Evolutionary conservation across 768 basidiomycete species (phyloP).

Genomic region (Panaeolus papilionaceus): DNA sequence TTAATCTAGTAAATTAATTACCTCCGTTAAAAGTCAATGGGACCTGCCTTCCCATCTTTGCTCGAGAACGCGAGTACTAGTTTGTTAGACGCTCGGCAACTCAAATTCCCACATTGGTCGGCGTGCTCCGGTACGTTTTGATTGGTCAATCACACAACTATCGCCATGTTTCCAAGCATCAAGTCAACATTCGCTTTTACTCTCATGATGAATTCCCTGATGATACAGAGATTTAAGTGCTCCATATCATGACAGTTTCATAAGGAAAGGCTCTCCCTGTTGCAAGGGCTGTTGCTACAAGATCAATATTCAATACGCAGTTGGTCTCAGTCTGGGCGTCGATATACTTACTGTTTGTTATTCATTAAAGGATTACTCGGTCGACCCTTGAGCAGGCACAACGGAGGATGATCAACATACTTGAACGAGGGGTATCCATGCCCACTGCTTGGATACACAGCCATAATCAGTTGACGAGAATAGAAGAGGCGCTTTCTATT

Average conservation of each 20-base stretch:
- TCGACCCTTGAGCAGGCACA: background rate
- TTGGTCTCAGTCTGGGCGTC: background rate
- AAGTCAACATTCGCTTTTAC: background rate
- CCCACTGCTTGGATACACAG: background rate
- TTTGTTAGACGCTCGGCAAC: slow-evolving; percentile 2
- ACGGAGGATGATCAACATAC: background rate
- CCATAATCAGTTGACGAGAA: background rate
- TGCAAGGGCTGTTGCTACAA: background rate
- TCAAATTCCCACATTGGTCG: background rate
- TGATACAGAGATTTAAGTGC: background rate
- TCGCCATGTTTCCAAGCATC: slow-evolving; percentile 1
- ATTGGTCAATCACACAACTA: slow-evolving; percentile 12
- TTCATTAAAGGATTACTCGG: too few species aligned
- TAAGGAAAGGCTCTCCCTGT: background rate
- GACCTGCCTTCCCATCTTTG: too few species aligned
- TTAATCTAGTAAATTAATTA: too few species aligned
- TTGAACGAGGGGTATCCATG: background rate
- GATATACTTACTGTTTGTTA: too few species aligned
- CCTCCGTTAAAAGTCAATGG: too few species aligned
- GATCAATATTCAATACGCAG: background rate
- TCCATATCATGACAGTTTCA: background rate
- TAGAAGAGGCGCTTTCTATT: background rate
- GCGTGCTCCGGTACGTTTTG: background rate
- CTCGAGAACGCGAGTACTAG: too few species aligned
- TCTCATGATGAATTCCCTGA: background rate